Conservation (phyloP, 1,284 basidiomycete species). For the Leccinum glutinopallens region DNA sequence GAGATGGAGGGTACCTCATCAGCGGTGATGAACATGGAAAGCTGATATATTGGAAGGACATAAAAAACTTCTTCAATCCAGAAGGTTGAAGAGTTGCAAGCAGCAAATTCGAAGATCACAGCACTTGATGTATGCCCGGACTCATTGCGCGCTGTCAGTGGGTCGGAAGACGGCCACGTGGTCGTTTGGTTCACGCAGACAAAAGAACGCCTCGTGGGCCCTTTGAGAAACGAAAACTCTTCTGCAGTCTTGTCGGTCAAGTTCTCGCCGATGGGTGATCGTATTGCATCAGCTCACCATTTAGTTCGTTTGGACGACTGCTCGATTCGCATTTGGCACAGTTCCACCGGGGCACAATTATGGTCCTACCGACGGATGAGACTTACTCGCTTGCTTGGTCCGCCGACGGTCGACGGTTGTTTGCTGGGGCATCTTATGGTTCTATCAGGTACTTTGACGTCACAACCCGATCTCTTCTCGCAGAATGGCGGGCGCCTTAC, state of each 20-base stretch:
- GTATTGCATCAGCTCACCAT: conserved; percentile 9
- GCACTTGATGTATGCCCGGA: conserved; percentile 14
- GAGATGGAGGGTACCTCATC: conserved; percentile 12
- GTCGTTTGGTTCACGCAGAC: conserved; percentile 23
- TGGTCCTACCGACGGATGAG: not conserved
- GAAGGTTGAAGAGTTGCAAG: conserved; percentile 1
- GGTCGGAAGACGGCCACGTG: conserved; percentile 12
- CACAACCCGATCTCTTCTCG: not conserved
- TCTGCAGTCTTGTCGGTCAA: conserved; percentile 18
- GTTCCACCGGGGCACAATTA: conserved; percentile 1
- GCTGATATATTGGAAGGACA: conserved; percentile 12
- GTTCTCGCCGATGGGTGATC: conserved; percentile 21
- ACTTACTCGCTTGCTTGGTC: conserved; percentile 20
- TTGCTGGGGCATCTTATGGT: conserved; percentile 7
- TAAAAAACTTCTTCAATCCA: not conserved
- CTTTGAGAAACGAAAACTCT: not conserved
- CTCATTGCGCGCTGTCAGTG: conserved; percentile 8
- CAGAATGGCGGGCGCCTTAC: not conserved
- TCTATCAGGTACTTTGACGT: conserved; percentile 6
- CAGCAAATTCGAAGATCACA: not conserved
- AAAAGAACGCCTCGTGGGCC: not conserved
- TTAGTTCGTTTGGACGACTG: too few relatives aligned
- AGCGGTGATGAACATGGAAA: conserved; percentile 10
- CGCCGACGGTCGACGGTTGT: conserved; percentile 11
- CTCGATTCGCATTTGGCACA: conserved; percentile 18